Percentiles rank a stretch among this genome's conserved stretches.
phyloP scores from a whole-genome alignment of 805 yeast species.

The Blastobotrys robertii region DNA sequence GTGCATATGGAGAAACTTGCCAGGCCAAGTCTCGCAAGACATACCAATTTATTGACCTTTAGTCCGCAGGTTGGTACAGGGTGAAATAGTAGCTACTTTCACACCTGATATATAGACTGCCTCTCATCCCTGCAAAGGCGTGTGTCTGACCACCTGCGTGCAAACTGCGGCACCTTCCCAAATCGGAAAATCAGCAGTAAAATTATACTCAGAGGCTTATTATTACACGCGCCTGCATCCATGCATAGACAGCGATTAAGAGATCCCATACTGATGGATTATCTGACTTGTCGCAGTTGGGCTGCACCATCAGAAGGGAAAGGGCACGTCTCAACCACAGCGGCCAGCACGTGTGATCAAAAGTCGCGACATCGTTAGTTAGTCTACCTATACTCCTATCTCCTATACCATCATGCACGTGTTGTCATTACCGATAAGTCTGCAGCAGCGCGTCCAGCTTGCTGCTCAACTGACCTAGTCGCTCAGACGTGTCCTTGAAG shows the following conservation, averaged over 20 bases:
- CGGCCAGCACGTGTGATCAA: background rate
- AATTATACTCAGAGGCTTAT: background rate
- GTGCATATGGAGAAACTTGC: too few species aligned
- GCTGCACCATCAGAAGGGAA: background rate
- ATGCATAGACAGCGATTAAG: background rate
- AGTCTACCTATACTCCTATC: background rate
- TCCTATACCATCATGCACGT: background rate
- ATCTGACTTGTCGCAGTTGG: too few species aligned
- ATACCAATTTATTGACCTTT: too few species aligned
- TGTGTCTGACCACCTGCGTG: too few species aligned
- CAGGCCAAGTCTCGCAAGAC: too few species aligned
- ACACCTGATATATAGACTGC: too few species aligned
- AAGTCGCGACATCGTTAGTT: background rate
- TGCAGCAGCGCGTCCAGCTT: conserved; percentile 9
- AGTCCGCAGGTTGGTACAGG: too few species aligned
- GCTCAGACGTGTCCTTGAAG: conserved; percentile 17
- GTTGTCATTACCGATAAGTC: conserved; percentile 5
- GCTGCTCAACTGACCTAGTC: conserved; percentile 15
- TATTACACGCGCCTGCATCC: background rate
- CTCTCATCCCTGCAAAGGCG: too few species aligned
- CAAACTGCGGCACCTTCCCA: too few species aligned
- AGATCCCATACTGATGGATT: too few species aligned
- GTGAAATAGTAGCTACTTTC: too few species aligned
- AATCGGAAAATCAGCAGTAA: background rate
- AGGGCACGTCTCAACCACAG: background rate